Evolutionary conservation across 108 stramenopile genomes (phyloP).

Genomic region (Chaetoceros tenuissimus): DNA sequence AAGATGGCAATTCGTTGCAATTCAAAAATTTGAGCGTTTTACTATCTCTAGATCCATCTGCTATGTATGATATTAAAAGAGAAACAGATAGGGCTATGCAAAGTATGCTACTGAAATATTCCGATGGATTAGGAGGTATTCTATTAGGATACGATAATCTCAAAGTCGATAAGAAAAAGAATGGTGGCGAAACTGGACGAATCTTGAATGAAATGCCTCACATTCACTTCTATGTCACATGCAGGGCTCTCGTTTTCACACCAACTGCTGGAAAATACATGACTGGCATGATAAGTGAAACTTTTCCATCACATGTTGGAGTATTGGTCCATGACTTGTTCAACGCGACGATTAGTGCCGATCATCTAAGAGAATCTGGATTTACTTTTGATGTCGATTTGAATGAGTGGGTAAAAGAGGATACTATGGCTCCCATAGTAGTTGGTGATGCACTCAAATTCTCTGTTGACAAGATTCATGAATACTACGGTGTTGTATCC

Average conservation of each 20-base stretch:
- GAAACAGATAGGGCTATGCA: conserved; percentile 23
- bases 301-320: conserved; percentile 44
- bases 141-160: conserved; percentile 42
- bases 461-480: conserved; percentile 29
- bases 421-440: conserved; percentile 10
- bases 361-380: conserved; percentile 28
- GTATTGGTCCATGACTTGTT: conserved; percentile 42
- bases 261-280: conserved; percentile 28
- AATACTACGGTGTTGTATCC: conserved; percentile 37
- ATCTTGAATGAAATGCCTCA: conserved; percentile 50
- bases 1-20: conserved; percentile 8
- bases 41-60: conserved; percentile 36
- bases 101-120: conserved; percentile 28
- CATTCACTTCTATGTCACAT: conserved; percentile 43
- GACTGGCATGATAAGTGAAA: conserved; percentile 41
- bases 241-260: conserved; percentile 35
- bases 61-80: conserved; percentile 13
- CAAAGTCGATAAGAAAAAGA: conserved; percentile 6
- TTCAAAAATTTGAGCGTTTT: conserved; percentile 24
- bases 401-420: conserved; percentile 30
- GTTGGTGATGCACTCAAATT: conserved; percentile 22
- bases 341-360: conserved; percentile 50
- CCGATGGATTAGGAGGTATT: conserved; percentile 36
- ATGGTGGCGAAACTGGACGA: conserved; percentile 20
- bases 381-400: conserved; percentile 29